Evolutionary conservation across 768 basidiomycete species (phyloP).

Genomic region (Lepiota venenata): DNA sequence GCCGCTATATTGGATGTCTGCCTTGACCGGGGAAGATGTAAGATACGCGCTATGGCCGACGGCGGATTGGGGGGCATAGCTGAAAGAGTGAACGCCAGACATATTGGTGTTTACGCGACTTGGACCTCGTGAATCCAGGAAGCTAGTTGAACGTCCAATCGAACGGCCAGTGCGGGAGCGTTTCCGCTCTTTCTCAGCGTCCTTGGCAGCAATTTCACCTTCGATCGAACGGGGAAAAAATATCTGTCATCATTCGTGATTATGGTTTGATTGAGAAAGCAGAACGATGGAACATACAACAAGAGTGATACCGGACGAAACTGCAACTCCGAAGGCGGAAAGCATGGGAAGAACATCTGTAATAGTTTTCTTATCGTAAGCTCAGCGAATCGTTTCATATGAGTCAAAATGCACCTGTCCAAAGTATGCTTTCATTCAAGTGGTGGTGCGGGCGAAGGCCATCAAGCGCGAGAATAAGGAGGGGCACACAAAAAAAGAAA

Average conservation of each 20-base stretch:
- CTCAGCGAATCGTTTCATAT: background rate
- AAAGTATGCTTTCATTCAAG: constrained; percentile 59
- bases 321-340: constrained; percentile 53
- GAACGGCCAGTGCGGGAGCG: constrained; percentile 28
- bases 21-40: constrained; percentile 31
- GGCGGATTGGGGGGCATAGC: background rate
- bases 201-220: constrained; percentile 53
- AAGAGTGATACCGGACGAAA: constrained; percentile 74
- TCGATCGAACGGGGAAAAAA: constrained; percentile 83
- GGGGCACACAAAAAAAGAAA: constrained; percentile 63
- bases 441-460: constrained; percentile 60
- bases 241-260: constrained; percentile 41
- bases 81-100: background rate
- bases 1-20: constrained; percentile 18
- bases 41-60: constrained; percentile 23
- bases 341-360: constrained; percentile 59
- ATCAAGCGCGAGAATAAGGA: constrained; percentile 66
- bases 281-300: constrained; percentile 41
- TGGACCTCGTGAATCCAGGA: constrained; percentile 14
- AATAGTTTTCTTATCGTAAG: background rate
- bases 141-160: constrained; percentile 19
- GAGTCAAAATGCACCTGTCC: constrained; percentile 37
- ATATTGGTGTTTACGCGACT: constrained; percentile 15
- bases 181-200: constrained; percentile 40
- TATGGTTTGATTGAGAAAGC: background rate